Conservation (phyloP, 768 basidiomycete genomes). For the Gymnopilus junonius region DNA sequence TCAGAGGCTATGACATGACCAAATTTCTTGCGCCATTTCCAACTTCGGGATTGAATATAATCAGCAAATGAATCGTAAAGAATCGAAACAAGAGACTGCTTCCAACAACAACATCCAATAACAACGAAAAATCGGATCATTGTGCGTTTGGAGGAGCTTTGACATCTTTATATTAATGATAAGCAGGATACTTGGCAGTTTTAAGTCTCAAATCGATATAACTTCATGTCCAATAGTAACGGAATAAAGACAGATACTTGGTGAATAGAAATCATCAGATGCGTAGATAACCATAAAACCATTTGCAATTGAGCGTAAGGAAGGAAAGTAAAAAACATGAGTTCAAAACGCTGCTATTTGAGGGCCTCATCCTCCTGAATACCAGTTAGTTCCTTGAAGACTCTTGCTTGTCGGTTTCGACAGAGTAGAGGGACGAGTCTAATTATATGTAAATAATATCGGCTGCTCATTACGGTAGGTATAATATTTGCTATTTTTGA, state of each 20-base stretch:
- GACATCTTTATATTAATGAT: conserved; percentile 31
- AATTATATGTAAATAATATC: too few relatives aligned
- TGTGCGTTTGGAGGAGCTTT: conserved; percentile 24
- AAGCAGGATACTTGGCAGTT: conserved; percentile 37
- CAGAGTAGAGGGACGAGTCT: conserved; percentile 23
- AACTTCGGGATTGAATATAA: conserved; percentile 26
- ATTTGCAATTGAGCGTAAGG: conserved; percentile 3
- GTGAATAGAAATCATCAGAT: conserved; percentile 40
- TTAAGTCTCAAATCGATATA: conserved; percentile 26
- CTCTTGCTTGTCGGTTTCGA: conserved; percentile 30
- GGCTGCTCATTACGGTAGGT: too few relatives aligned
- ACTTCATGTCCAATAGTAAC: too few relatives aligned
- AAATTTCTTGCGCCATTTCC: conserved; percentile 44
- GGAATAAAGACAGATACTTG: conserved; percentile 24
- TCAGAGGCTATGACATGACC: conserved; percentile 42
- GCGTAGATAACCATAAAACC: conserved; percentile 41
- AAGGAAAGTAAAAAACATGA: background rate
- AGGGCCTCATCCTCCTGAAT: conserved; percentile 40
- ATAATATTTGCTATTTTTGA: too few relatives aligned
- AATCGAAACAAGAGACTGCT: background rate
- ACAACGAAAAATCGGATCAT: conserved; percentile 43
- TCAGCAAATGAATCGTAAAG: background rate
- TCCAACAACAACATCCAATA: conserved; percentile 46
- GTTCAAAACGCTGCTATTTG: conserved; percentile 41
- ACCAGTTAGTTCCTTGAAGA: conserved; percentile 40